These are phyloP conservation scores for Aspergillus ochraceus DNA, from an alignment of 2,329 filamentous ascomycete species.

Conservation along the genomic window DNA sequence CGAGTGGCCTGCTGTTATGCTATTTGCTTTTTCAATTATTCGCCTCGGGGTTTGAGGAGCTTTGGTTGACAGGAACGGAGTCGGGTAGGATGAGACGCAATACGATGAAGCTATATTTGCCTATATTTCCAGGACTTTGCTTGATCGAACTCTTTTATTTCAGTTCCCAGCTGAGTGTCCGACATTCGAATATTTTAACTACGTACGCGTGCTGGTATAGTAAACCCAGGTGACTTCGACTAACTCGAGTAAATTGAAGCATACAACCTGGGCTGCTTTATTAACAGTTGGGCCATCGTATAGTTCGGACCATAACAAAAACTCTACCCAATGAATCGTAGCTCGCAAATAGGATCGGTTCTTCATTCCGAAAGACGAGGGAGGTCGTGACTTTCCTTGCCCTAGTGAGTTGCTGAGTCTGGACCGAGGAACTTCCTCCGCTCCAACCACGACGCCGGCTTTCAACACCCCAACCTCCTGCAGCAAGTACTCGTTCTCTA, in stretches of 20 bases:
- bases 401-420: neutral
- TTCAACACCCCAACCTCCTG: neutral
- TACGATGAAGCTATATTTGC: conserved; percentile 7
- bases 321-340: too few species aligned
- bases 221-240: neutral
- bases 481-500: neutral
- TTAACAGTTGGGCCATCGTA: too few species aligned
- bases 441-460: neutral
- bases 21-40: conserved; percentile 4
- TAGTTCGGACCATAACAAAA: too few species aligned
- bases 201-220: neutral
- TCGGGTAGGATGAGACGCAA: conserved; percentile 10
- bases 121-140: neutral
- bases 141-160: neutral
- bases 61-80: conserved; percentile 11
- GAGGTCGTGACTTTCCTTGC: neutral
- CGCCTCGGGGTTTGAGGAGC: conserved; percentile 8
- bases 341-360: too few species aligned
- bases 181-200: neutral
- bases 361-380: too few species aligned
- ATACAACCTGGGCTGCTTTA: too few species aligned
- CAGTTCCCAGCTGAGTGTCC: too few species aligned
- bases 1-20: conserved; percentile 6
- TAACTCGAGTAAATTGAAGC: neutral
- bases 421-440: neutral